phyloP scores from a whole-genome alignment of 2,329 filamentous ascomycete species.

The Cladosporium austrohemisphaericum region DNA sequence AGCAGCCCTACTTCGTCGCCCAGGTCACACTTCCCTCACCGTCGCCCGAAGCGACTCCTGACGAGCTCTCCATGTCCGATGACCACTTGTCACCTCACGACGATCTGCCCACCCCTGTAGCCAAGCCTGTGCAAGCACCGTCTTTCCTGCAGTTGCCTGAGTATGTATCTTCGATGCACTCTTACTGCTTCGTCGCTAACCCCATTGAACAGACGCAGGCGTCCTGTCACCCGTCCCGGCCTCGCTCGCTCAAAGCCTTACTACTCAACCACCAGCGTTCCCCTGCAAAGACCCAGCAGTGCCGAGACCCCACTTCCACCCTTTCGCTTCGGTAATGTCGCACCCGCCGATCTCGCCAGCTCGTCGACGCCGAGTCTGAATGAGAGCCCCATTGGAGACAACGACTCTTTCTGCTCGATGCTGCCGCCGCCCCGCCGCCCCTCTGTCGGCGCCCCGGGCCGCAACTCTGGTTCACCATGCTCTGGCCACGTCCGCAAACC shows the following conservation, averaged over 20 bases:
- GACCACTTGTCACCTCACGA: conserved; percentile 32
- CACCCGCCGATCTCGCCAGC: conserved; percentile 29
- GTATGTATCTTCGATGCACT: conserved; percentile 24
- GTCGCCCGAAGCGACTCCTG: conserved; percentile 55
- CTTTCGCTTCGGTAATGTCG: conserved; percentile 68
- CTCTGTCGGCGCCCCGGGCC: conserved; percentile 57
- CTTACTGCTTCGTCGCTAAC: conserved; percentile 14
- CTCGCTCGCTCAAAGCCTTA: conserved; percentile 71
- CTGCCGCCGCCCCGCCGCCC: conserved; percentile 61
- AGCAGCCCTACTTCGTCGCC: conserved; percentile 57
- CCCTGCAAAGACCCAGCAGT: conserved; percentile 51
- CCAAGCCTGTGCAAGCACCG: conserved; percentile 19
- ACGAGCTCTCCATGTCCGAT: conserved; percentile 31
- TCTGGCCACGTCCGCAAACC: conserved; percentile 66
- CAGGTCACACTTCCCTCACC: conserved; percentile 70
- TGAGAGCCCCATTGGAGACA: conserved; percentile 64
- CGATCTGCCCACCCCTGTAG: conserved; percentile 16
- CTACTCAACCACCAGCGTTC: conserved; percentile 62
- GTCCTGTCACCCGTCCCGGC: conserved; percentile 62
- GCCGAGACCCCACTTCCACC: conserved; percentile 65
- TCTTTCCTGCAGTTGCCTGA: conserved; percentile 28
- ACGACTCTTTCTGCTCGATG: conserved; percentile 41
- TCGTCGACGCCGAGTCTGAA: conserved; percentile 65
- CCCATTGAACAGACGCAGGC: conserved; percentile 27
- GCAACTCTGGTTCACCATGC: conserved; percentile 72